Evolutionary conservation across 2,329 filamentous ascomycete species (phyloP).

Genomic region (Neurospora sp.): DNA sequence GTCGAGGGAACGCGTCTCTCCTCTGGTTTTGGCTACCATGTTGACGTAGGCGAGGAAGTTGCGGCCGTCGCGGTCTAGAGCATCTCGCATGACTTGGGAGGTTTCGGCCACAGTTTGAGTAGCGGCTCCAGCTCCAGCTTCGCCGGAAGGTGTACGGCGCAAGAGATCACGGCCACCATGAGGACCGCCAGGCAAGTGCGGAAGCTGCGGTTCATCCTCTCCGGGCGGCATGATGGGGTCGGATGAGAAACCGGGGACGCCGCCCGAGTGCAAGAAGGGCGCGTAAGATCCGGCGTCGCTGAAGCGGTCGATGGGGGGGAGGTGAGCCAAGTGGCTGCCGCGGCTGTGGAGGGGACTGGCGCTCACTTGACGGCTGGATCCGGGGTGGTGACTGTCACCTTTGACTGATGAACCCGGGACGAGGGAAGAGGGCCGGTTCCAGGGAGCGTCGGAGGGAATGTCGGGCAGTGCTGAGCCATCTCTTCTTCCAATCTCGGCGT

Average conservation of each 20-base stretch:
- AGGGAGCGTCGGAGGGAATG: conserved; percentile 44
- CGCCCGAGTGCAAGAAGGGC: background rate
- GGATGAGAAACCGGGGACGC: conserved; percentile 25
- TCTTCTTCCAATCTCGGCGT: conserved; percentile 61
- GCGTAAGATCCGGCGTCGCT: conserved; percentile 32
- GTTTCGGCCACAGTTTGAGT: conserved; percentile 9
- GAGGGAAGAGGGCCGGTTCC: conserved; percentile 40
- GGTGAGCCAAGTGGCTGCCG: conserved; percentile 15
- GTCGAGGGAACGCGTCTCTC: conserved; percentile 7
- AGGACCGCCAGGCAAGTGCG: background rate
- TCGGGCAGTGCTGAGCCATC: conserved; percentile 58
- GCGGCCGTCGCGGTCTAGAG: conserved; percentile 34
- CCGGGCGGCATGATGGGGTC: conserved; percentile 14
- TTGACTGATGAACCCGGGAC: conserved; percentile 38
- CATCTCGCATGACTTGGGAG: conserved; percentile 24
- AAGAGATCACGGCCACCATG: background rate
- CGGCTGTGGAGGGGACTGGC: conserved; percentile 21
- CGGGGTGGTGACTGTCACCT: conserved; percentile 12
- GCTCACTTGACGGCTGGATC: conserved; percentile 23
- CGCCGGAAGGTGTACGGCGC: conserved; percentile 3
- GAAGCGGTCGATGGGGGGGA: conserved; percentile 35
- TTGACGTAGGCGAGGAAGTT: conserved; percentile 37
- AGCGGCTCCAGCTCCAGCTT: conserved; percentile 8
- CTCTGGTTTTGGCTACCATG: conserved; percentile 25
- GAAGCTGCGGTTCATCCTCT: background rate